Conservation (phyloP, 2,329 filamentous ascomycete species). For the Pseudocercospora musae region DNA sequence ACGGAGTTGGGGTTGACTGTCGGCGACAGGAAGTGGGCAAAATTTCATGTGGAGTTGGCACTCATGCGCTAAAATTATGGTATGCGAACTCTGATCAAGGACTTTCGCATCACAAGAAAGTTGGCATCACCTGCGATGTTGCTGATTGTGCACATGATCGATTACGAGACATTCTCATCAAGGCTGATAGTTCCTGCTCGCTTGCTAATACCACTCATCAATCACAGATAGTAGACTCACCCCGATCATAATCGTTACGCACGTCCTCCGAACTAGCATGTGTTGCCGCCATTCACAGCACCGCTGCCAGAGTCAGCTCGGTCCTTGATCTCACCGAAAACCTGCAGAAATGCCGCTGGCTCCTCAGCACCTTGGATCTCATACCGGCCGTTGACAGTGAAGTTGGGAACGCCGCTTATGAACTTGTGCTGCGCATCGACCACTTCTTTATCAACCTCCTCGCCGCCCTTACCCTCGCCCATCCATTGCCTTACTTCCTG, state of each 20-base stretch:
- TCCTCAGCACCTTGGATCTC: conserved; percentile 71
- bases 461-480: conserved; percentile 42
- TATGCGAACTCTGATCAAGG: neutral
- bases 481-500: conserved; percentile 45
- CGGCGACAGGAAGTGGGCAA: no score
- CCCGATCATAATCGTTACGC: neutral
- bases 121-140: neutral
- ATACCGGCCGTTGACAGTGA: conserved; percentile 66
- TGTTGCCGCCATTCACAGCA: conserved; percentile 17
- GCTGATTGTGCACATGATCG: no score
- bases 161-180: neutral
- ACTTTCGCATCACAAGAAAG: neutral
- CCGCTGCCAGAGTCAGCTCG: conserved; percentile 3
- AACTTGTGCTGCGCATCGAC: conserved; percentile 45
- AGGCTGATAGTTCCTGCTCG: no score
- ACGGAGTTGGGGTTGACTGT: neutral
- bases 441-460: conserved; percentile 48
- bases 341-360: conserved; percentile 60
- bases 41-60: no score
- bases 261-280: conserved; percentile 9
- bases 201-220: neutral
- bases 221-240: neutral
- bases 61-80: no score
- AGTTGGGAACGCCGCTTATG: conserved; percentile 70
- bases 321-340: conserved; percentile 61